Percentiles rank a stretch among this genome's conserved stretches.
Conservation (phyloP, 2,329 filamentous ascomycete species). For the Coleophoma eucalyptorum region DNA sequence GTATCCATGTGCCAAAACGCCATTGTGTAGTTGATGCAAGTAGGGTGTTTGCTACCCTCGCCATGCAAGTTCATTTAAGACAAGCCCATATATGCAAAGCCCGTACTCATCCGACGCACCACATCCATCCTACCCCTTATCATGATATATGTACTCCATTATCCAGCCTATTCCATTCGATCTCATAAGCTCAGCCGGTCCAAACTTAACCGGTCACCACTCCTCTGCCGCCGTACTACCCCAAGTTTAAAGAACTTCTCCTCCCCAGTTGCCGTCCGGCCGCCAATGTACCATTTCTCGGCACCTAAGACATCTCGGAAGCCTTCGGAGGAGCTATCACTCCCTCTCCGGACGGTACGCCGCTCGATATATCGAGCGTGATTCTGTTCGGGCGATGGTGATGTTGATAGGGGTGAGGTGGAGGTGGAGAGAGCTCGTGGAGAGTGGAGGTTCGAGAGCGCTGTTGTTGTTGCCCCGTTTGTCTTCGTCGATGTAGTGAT, state of each 20-base stretch:
- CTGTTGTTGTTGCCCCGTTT: conserved; percentile 18
- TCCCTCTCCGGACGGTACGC: conserved; percentile 44
- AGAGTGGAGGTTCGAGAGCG: conserved; percentile 22
- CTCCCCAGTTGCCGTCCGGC: conserved; percentile 71
- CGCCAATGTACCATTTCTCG: conserved; percentile 81
- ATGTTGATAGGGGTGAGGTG: conserved; percentile 18
- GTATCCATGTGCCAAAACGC: too few species aligned
- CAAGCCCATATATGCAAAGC: too few species aligned
- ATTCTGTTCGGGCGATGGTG: conserved; percentile 7
- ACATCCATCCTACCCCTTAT: too few species aligned
- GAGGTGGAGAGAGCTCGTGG: conserved; percentile 22
- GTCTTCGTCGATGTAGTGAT: conserved; percentile 19
- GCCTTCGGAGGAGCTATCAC: conserved; percentile 72
- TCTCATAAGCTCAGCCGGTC: conserved; percentile 43
- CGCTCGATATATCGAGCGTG: background rate
- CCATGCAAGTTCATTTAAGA: too few species aligned
- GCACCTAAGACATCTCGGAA: conserved; percentile 69
- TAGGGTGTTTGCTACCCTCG: too few species aligned
- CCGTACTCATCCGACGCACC: too few species aligned
- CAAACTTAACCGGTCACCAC: conserved; percentile 70
- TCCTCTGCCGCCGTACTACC: conserved; percentile 68
- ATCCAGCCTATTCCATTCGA: too few species aligned
- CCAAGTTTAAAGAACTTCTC: conserved; percentile 79
- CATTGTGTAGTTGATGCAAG: too few species aligned
- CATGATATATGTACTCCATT: too few species aligned